phyloP scores from a whole-genome alignment of 192 early-diverging fungal genomes.

The Podila clonocystis region DNA sequence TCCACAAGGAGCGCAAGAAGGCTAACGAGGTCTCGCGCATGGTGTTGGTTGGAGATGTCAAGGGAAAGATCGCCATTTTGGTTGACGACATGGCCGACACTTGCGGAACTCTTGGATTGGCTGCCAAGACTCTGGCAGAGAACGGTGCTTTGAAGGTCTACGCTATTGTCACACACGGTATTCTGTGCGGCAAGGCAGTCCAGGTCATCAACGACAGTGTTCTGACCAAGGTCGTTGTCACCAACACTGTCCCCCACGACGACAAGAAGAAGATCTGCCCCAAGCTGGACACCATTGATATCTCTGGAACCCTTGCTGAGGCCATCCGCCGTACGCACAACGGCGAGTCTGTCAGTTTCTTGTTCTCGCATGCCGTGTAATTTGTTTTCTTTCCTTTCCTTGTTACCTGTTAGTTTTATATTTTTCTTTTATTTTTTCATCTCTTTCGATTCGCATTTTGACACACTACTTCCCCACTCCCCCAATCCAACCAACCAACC shows the following conservation, averaged over 20 bases:
- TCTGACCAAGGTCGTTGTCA: slow-evolving; percentile 80
- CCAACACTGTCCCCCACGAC: slow-evolving; percentile 86
- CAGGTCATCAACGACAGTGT: slow-evolving; percentile 84
- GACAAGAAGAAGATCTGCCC: slow-evolving; percentile 82
- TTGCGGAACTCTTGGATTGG: slow-evolving; percentile 88
- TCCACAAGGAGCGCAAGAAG: slow-evolving; percentile 96
- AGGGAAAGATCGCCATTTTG: slow-evolving; percentile 88
- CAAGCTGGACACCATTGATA: slow-evolving; percentile 85
- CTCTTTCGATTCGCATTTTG: not conserved
- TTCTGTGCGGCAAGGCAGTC: slow-evolving; percentile 92
- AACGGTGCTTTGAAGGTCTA: slow-evolving; percentile 94
- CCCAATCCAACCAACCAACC: slow-evolving; percentile 1
- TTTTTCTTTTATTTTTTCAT: slow-evolving; percentile 10
- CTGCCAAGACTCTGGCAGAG: slow-evolving; percentile 88
- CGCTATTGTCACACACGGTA: slow-evolving; percentile 96
- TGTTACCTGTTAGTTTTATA: slow-evolving; percentile 7
- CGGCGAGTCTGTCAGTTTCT: slow-evolving; percentile 90
- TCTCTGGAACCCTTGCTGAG: slow-evolving; percentile 82
- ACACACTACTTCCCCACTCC: not conserved
- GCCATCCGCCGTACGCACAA: slow-evolving; percentile 96
- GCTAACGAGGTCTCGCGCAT: slow-evolving; percentile 91
- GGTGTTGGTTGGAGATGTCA: slow-evolving; percentile 96
- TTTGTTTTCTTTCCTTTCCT: slow-evolving; percentile 6
- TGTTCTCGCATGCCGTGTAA: slow-evolving; percentile 70
- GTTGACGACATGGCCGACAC: slow-evolving; percentile 99